phyloP scores from a whole-genome alignment of 1,284 basidiomycete genomes.

The Malassezia furfur region DNA sequence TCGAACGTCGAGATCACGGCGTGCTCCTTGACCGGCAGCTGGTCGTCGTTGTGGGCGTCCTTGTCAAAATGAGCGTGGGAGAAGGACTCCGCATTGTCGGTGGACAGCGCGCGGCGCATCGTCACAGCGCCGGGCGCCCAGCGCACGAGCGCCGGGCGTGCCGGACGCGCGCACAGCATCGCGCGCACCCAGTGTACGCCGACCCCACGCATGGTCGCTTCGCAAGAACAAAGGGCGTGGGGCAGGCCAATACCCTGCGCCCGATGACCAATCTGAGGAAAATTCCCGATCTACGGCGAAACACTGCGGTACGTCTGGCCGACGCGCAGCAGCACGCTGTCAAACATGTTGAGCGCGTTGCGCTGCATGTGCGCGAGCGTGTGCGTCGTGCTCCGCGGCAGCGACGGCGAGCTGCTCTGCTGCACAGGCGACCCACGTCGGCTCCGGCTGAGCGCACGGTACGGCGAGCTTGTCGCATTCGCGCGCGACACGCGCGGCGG shows the following conservation, averaged over 20 bases:
- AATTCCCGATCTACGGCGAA: background rate
- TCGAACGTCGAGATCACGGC: slow-evolving; percentile 70
- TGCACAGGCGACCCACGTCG: background rate
- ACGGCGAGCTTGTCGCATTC: slow-evolving; percentile 13
- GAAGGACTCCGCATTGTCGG: slow-evolving; percentile 12
- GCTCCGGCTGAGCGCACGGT: background rate
- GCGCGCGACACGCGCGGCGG: slow-evolving; percentile 18
- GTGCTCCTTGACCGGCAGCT: slow-evolving; percentile 56
- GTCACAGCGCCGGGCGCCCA: no score
- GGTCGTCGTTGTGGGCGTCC: background rate
- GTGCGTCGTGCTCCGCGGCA: slow-evolving; percentile 9
- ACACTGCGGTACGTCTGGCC: background rate
- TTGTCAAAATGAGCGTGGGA: slow-evolving; percentile 19
- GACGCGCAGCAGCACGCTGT: slow-evolving; percentile 6
- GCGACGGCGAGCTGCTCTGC: background rate
- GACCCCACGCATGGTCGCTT: background rate
- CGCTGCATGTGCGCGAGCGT: slow-evolving; percentile 19
- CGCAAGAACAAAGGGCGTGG: no score
- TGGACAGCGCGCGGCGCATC: background rate
- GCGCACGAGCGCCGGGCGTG: background rate
- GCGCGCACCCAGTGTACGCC: background rate
- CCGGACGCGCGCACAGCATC: background rate
- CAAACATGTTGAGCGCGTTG: slow-evolving; percentile 15
- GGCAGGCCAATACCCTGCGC: no score
- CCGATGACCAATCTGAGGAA: background rate